Evolutionary conservation across 1,284 basidiomycete species (phyloP).

Genomic region (Trametes hirsuta): DNA sequence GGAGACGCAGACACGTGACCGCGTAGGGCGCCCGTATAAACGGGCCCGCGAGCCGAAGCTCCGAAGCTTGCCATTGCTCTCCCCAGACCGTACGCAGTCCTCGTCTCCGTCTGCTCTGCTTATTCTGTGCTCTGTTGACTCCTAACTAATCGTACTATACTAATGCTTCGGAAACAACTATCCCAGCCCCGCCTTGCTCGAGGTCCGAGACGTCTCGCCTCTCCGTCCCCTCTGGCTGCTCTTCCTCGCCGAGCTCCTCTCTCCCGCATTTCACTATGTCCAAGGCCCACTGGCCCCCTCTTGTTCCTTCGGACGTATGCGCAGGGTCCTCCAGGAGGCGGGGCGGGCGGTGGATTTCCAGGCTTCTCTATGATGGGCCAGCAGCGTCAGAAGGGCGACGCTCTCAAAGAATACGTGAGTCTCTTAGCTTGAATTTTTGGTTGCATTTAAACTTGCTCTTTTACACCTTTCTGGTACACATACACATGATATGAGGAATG

Average conservation of each 20-base stretch:
- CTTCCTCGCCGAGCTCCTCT: constrained; percentile 23
- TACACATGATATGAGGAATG: too few species aligned
- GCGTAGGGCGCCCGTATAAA: constrained; percentile 11
- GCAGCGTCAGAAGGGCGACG: constrained; percentile 74
- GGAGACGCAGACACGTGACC: constrained; percentile 8
- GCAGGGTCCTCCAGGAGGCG: constrained; percentile 39
- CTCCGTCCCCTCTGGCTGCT: constrained; percentile 11
- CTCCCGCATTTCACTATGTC: constrained; percentile 22
- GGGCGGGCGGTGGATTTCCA: constrained; percentile 51
- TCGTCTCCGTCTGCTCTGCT: neutral
- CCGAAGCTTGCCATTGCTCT: neutral
- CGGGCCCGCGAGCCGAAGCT: neutral
- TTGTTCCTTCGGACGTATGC: constrained; percentile 31
- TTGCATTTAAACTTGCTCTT: neutral
- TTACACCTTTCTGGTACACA: neutral
- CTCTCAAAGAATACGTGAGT: constrained; percentile 82
- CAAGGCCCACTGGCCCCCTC: neutral
- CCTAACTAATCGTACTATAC: neutral
- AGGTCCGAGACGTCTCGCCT: neutral
- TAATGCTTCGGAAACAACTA: constrained; percentile 18
- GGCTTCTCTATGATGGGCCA: constrained; percentile 56
- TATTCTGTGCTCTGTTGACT: neutral
- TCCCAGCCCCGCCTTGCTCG: constrained; percentile 3
- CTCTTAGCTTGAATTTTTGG: neutral
- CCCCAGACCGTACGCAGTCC: neutral